Evolutionary conservation across 1,284 basidiomycete species (phyloP).

Genomic region (Peniophora sp.): DNA sequence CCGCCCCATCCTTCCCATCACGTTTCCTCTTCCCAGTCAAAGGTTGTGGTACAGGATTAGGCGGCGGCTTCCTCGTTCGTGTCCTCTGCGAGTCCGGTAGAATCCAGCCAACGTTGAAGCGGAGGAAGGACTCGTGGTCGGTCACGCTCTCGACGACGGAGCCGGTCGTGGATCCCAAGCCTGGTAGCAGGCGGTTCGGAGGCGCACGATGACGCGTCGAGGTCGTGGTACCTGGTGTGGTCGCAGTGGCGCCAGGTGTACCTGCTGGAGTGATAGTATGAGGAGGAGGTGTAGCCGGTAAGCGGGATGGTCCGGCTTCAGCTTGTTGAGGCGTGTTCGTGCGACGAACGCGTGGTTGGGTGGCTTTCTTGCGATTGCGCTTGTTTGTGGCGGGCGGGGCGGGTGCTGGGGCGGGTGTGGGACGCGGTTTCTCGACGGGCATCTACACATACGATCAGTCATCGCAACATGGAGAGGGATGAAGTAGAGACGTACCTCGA

Average conservation of each 20-base stretch:
- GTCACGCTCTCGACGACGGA: conserved; percentile 60
- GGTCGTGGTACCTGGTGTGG: conserved; percentile 3
- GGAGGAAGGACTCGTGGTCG: conserved; percentile 65
- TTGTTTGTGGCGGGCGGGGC: conserved; percentile 14
- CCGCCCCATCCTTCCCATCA: too few species aligned
- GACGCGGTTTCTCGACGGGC: conserved; percentile 51
- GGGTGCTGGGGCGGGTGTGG: conserved; percentile 38
- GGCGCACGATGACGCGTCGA: conserved; percentile 4
- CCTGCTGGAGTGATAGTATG: conserved; percentile 9
- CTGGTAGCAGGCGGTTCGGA: conserved; percentile 4
- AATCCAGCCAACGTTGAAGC: conserved; percentile 89
- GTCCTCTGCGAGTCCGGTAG: conserved; percentile 35
- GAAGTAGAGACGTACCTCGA: conserved; percentile 33
- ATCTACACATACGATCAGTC: too few species aligned
- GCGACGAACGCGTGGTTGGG: conserved; percentile 8
- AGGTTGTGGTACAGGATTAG: too few species aligned
- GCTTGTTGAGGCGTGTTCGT: conserved; percentile 25
- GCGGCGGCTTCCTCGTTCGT: too few species aligned
- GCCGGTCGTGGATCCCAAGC: conserved; percentile 6
- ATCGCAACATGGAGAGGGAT: too few species aligned
- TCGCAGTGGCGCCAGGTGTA: conserved; percentile 7
- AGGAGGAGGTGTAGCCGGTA: conserved; percentile 21
- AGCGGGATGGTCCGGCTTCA: conserved; percentile 15
- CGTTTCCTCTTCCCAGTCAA: too few species aligned
- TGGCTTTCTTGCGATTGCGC: conserved; percentile 8